phyloP scores from a whole-genome alignment of 2,329 filamentous ascomycete species.

The Arthrinium puccinioides region DNA sequence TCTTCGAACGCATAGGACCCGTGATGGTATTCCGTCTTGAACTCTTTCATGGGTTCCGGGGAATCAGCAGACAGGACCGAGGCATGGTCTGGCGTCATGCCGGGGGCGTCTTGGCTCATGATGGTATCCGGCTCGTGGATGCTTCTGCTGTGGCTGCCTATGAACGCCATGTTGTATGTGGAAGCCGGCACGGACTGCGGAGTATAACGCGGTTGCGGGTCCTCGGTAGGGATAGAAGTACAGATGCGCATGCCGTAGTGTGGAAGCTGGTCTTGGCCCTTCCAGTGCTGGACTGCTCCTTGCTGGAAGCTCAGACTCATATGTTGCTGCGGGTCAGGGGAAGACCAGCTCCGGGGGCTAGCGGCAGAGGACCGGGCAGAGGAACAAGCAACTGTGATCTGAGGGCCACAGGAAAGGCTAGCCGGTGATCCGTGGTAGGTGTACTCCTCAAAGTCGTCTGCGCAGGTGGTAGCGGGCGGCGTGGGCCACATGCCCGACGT shows the following conservation, averaged over 20 bases:
- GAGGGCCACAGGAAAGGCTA: slow-evolving; percentile 5
- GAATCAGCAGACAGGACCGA: slow-evolving; percentile 5
- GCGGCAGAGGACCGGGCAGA: slow-evolving; percentile 7
- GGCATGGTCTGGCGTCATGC: slow-evolving; percentile 3
- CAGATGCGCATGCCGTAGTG: slow-evolving; percentile 4
- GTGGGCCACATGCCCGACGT: slow-evolving; percentile 24
- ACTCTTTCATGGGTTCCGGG: not conserved
- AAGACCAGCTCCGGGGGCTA: slow-evolving; percentile 25
- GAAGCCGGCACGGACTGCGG: too few species aligned
- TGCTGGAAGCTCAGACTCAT: slow-evolving; percentile 6
- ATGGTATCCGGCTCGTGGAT: slow-evolving; percentile 5
- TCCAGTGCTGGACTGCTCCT: too few species aligned
- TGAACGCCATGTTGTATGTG: too few species aligned
- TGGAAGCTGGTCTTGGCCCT: slow-evolving; percentile 5
- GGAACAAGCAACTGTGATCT: slow-evolving; percentile 4
- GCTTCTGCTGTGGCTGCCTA: too few species aligned
- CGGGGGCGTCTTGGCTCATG: slow-evolving; percentile 6
- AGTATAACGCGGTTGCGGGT: slow-evolving; percentile 4
- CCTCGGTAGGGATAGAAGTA: slow-evolving; percentile 7
- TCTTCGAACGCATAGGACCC: slow-evolving; percentile 2
- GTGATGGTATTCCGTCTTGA: not conserved
- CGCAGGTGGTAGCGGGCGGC: slow-evolving; percentile 25
- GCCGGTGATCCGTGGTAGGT: slow-evolving; percentile 26
- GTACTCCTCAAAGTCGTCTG: slow-evolving; percentile 28
- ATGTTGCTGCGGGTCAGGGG: slow-evolving; percentile 10